Conservation (phyloP, 148 eudicot species). For the Hydrangea macrophylla region DNA sequence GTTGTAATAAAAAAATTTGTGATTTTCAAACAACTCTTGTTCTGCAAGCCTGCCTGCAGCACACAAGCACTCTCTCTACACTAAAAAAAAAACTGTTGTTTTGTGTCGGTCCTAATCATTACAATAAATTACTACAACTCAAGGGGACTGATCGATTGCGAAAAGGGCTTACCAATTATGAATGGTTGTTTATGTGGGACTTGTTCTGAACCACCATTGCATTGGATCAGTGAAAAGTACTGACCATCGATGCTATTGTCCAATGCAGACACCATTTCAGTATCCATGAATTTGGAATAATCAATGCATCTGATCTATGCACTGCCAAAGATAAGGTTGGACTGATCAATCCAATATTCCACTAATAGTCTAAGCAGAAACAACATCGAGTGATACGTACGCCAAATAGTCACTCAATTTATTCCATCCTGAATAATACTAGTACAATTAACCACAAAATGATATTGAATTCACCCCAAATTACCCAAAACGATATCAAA, state of each 20-base stretch:
- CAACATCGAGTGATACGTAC: not conserved
- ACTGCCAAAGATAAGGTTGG: not conserved
- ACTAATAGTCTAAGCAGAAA: not conserved
- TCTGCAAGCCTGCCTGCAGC: no score
- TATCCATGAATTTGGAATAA: no score
- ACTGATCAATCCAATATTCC: not conserved
- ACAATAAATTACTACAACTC: no score
- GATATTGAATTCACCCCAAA: not conserved
- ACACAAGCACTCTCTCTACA: no score
- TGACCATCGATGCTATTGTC: constrained; percentile 8
- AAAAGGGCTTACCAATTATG: constrained; percentile 17
- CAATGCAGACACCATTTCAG: constrained; percentile 5
- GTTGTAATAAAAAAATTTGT: not conserved
- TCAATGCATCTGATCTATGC: no score
- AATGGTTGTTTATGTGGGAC: constrained; percentile 19
- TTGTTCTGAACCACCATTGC: constrained; percentile 1
- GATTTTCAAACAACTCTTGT: no score
- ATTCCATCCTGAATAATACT: not conserved
- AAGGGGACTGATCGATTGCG: not conserved
- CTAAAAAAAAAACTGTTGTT: no score
- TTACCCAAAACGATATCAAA: not conserved
- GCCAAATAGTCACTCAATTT: not conserved
- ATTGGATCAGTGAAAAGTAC: not conserved
- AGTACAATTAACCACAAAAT: not conserved
- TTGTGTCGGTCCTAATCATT: no score